phyloP scores from a whole-genome alignment of 345 rosid species.

The Limnanthes douglasii region DNA sequence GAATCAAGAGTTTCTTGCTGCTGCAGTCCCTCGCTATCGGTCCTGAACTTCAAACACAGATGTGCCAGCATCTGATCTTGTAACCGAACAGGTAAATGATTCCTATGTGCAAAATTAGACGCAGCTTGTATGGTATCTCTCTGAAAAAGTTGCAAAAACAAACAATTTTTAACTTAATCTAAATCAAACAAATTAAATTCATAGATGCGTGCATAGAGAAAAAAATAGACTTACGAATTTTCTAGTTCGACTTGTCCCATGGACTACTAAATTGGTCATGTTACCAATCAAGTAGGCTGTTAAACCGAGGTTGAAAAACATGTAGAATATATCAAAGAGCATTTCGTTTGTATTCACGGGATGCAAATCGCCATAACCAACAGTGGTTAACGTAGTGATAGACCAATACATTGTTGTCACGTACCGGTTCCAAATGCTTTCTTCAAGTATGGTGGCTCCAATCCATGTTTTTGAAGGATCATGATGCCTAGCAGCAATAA shows the following conservation, averaged over 20 bases:
- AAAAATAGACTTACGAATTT: conserved; percentile 32
- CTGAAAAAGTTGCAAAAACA: conserved; percentile 13
- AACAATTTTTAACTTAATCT: neutral
- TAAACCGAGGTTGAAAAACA: conserved; percentile 51
- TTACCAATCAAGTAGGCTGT: conserved; percentile 54
- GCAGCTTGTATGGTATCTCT: conserved; percentile 64
- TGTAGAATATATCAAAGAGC: conserved; percentile 31
- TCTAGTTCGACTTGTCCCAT: conserved; percentile 50
- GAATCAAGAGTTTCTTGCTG: conserved; percentile 56
- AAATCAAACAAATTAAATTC: neutral
- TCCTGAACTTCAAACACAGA: conserved; percentile 46
- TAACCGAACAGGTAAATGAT: conserved; percentile 41
- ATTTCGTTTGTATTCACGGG: conserved; percentile 42
- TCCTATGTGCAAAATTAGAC: conserved; percentile 47
- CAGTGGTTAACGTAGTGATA: conserved; percentile 46
- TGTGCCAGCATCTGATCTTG: conserved; percentile 77
- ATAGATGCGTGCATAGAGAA: neutral
- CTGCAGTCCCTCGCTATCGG: conserved; percentile 60
- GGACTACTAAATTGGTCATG: conserved; percentile 64
- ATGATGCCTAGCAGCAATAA: conserved; percentile 21
- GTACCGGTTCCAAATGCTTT: conserved; percentile 19
- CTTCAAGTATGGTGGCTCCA: conserved; percentile 13
- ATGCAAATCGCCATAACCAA: conserved; percentile 72
- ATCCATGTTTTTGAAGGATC: conserved; percentile 39
- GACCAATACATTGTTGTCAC: conserved; percentile 54